Evolutionary conservation across 116 monocot genomes (phyloP).

Genomic region (Trichopus zeylanicus): DNA sequence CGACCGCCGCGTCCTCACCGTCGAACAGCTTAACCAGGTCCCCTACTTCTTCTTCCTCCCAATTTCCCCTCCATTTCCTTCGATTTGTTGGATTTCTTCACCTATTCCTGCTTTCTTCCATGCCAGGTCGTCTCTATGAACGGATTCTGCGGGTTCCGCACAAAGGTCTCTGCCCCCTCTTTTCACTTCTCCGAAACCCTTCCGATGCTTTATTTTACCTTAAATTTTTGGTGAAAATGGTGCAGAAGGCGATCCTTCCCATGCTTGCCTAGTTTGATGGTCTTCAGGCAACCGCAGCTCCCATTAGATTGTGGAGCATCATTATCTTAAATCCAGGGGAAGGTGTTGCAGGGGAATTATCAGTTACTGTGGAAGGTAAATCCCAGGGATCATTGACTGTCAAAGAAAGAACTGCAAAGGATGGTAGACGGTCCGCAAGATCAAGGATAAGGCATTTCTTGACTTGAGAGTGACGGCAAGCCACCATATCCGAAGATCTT

Average conservation of each 20-base stretch:
- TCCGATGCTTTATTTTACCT: not conserved
- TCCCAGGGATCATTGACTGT: conserved; percentile 67
- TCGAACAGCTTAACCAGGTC: conserved; percentile 2
- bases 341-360: conserved; percentile 3
- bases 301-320: no score
- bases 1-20: not conserved
- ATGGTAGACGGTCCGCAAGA: conserved; percentile 34
- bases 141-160: not conserved
- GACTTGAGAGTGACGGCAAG: conserved; percentile 11
- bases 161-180: not conserved
- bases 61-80: not conserved
- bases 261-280: not conserved
- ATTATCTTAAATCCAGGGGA: conserved; percentile 6
- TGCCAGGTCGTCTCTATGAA: not conserved
- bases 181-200: not conserved
- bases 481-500: conserved; percentile 10
- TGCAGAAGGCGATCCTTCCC: not conserved
- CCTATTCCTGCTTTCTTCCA: not conserved
- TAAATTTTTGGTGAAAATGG: not conserved
- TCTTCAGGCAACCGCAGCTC: not conserved
- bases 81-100: not conserved
- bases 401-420: conserved; percentile 48
- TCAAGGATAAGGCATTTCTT: conserved; percentile 26
- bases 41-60: not conserved
- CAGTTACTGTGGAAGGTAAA: conserved; percentile 17